Conservation (phyloP, 495 filamentous ascomycete species). For the Coniosporium apollinis region DNA sequence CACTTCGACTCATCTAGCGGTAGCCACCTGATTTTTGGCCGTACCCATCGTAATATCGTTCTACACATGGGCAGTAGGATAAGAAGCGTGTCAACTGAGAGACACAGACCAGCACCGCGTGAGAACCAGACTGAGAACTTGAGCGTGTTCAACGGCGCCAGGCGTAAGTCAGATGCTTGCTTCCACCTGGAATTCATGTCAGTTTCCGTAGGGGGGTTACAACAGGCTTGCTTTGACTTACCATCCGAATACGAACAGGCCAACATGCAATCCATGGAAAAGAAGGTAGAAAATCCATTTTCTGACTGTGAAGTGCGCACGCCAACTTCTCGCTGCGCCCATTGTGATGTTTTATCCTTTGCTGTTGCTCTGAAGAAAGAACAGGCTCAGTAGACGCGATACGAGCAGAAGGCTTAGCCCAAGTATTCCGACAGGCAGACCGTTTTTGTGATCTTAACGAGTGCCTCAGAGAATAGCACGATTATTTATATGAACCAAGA, state of each 20-base stretch:
- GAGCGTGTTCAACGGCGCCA: constrained; percentile 67
- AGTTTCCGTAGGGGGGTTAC: too few species aligned
- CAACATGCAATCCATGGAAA: constrained; percentile 74
- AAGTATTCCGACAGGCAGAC: too few species aligned
- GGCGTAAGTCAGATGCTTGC: constrained; percentile 45
- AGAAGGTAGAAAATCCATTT: constrained; percentile 54
- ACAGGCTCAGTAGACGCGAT: too few species aligned
- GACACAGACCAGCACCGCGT: constrained; percentile 69
- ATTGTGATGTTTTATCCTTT: too few species aligned
- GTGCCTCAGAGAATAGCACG: too few species aligned
- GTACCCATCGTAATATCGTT: constrained; percentile 64
- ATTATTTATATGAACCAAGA: too few species aligned
- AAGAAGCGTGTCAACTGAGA: constrained; percentile 70
- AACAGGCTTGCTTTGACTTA: too few species aligned
- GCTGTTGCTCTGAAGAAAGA: too few species aligned
- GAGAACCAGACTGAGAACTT: constrained; percentile 89
- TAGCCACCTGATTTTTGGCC: constrained; percentile 75
- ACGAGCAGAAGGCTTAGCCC: too few species aligned
- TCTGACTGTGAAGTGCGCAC: constrained; percentile 13
- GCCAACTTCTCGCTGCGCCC: too few species aligned
- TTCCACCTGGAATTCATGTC: constrained; percentile 43
- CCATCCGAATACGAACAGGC: constrained; percentile 79
- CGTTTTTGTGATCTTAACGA: too few species aligned
- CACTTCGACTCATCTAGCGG: constrained; percentile 90
- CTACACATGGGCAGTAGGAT: constrained; percentile 92